These are phyloP conservation scores for Peronospora farinosa DNA, from an alignment of 352 stramenopile genomes.

Conservation along the genomic window DNA sequence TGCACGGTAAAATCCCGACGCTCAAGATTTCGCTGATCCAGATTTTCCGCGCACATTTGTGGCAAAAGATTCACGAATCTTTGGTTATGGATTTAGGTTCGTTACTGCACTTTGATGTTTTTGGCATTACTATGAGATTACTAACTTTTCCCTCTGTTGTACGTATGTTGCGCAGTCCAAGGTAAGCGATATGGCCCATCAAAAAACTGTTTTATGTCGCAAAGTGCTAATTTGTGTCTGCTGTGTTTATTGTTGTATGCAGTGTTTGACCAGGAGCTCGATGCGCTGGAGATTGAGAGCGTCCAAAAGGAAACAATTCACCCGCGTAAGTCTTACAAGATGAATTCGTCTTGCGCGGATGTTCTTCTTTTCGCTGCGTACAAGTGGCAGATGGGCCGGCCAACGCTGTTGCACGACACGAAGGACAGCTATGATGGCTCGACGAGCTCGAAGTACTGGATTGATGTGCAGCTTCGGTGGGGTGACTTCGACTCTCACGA, in stretches of 20 bases:
- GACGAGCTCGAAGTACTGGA: constrained; percentile 98
- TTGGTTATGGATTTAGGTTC: constrained; percentile 90
- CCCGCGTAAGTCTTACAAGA: constrained; percentile 99
- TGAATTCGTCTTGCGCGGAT: constrained; percentile 99
- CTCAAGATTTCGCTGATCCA: constrained; percentile 98
- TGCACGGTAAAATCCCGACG: constrained; percentile 99
- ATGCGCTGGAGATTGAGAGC: constrained; percentile 99
- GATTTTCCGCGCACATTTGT: constrained; percentile 98
- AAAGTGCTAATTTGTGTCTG: constrained; percentile 2
- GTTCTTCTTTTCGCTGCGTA: constrained; percentile 98
- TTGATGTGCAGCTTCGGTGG: constrained; percentile 99
- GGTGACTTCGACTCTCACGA: constrained; percentile 99
- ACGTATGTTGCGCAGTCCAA: constrained; percentile 7
- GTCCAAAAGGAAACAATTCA: constrained; percentile 99
- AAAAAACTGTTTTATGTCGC: neutral
- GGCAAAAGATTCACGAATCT: constrained; percentile 99
- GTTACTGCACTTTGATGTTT: neutral
- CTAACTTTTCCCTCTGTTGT: neutral
- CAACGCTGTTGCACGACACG: constrained; percentile 84
- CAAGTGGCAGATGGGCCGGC: constrained; percentile 94
- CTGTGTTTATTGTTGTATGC: constrained; percentile 40
- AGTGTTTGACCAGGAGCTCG: constrained; percentile 99
- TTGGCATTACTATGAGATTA: neutral
- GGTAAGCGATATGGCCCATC: constrained; percentile 2
- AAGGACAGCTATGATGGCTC: constrained; percentile 97